Evolutionary conservation across 2,329 filamentous ascomycete genomes (phyloP), one percentile per base, ranked within the genome.

Genomic region (Xylariaceae sp.): DNA sequence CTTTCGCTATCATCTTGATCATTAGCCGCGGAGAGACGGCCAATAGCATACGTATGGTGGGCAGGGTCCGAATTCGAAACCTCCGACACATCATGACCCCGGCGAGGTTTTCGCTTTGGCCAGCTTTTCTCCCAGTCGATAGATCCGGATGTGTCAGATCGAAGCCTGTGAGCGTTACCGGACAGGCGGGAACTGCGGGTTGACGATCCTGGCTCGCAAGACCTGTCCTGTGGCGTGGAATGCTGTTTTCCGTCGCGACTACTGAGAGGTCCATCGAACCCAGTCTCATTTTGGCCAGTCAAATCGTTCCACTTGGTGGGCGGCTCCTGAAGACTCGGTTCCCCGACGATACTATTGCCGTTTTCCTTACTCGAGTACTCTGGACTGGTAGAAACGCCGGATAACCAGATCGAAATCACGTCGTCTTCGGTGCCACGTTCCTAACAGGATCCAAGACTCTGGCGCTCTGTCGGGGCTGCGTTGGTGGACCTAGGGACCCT

Each of bases 81-180:
- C 53, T 70, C 68, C 4, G 69, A 70, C 5, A 70, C 64, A 49
- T 68, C 49, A 43, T 70, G 66, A 40, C 54, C 52, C n/a, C 59
- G 62, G 37, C 57, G 66, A 29, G 68, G 65, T 20, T 64, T 68
- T 44, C 63, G 57, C 46, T 64, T 67, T 12, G 58, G 57, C 65
- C 60, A 68, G 44, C 41, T 64, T 54, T 61, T 68, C 32, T 64
- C 62, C 67, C 62, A 68, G 52, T 67, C 60, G 20, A 67, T 61
- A n/a, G 66, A 65, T 18, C 59, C 66, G 20, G 62, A 59, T 20
- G 48, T 52, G 29, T 64, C 42, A 7, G 63, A 63, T 10, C 46
- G 57, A 18, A 48, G 48, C 32, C 50, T 52, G 14, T 50, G 63
- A n/a, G 62, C 54, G 20, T 40, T 32, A 32, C 20, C 26, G 12